Base-by-base conservation (phyloP, 345 rosid genomes). In the Mangifera indica region DNA sequence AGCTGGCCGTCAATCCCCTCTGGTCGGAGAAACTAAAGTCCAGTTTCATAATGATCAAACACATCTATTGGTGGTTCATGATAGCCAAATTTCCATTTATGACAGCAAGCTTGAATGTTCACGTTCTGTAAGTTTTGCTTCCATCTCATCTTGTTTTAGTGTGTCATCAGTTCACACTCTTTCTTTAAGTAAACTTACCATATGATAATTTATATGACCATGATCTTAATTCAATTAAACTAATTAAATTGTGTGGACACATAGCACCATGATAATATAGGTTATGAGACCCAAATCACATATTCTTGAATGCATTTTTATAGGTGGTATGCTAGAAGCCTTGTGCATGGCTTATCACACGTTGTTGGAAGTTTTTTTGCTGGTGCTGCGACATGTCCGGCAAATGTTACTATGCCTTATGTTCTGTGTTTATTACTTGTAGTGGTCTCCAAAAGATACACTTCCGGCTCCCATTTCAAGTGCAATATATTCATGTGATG, bases 371-470 rank as follows among this genome's bases (percentile, higher is more conserved):
- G 32, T 1, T 29, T 29, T 29, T 1, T 29, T 29, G 32, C 32
- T 29, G 32, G 32, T 29, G 32, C 32, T 29, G 32, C 32, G 3
- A 29, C 32, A 29, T 29, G 32, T 29, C 3, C 3, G 32, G 32
- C 32, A 29, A 29, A 29, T 29, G 32, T 29, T 29, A 29, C 32
- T 29, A 29, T 29, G 32, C 32, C 32, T 29, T 29, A 29, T 29
- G 32, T 3, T 29, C 1, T 29, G 32, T 1, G 1, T 29, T 29
- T 29, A 29, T 1, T 1, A 29, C 25, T 66, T 76, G 74, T 81
- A 83, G 89, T 86, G 89, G 86, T 73, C 76, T 71, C 89, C 89
- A 12, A 78, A 78, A 74, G 89, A 86, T 11, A 15, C 70, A 20
- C 84, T 86, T 49, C 1, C 62, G 9, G 87, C 85, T 66, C 81